Base-by-base conservation (phyloP, 257 asterid species). In the Anisodus tanguticus region DNA sequence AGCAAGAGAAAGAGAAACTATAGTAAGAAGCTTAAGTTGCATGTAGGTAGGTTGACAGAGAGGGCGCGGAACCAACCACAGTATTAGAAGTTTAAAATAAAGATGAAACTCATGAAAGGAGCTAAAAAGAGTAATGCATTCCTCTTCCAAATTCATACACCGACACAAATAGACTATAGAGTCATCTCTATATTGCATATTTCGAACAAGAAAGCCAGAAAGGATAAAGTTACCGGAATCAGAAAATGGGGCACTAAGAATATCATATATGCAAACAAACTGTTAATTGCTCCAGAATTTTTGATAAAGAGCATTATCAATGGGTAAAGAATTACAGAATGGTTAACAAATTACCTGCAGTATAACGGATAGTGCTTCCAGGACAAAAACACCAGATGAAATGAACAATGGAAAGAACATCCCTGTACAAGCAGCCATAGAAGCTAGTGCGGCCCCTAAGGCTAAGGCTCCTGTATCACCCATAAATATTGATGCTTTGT, bases 351-450 rank as follows among this genome's bases (percentile, higher is more conserved):
- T 60, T 88, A 92, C 97, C 98, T 94, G 97, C 59, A 90, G 77
- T 80, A 91, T 82, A 80, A 94, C 93, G 47, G 95, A 91, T 49
- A 91, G 70, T 76, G 91, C 87, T 86, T 93, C 96, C 60, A 92
- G 76, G 84, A 94, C 83, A 83, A 88, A 91, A 67, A 95, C 82
- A 84, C 98, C 98, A 16, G 98, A 93, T 37, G 93, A 91, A 89
- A 95, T 89, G 82, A 93, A 90, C 90, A 95, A 87, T 3, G 99
- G 99, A 84, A 95, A 91, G 86, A 93, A 95, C 99, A 94, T 93
- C 85, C 98, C 99, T 4, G 99, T 89, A 88, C 95, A 91, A 85
- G 97, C 93, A 86, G 99, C 99, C 97, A 95, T 95, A 79, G 97
- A 93, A 84, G 99, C 98, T 84, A 95, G 95, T 77, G 98, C 99